These are phyloP conservation scores for Albizia julibrissin DNA, from an alignment of 306 rosid genomes.

Conservation along the genomic window DNA sequence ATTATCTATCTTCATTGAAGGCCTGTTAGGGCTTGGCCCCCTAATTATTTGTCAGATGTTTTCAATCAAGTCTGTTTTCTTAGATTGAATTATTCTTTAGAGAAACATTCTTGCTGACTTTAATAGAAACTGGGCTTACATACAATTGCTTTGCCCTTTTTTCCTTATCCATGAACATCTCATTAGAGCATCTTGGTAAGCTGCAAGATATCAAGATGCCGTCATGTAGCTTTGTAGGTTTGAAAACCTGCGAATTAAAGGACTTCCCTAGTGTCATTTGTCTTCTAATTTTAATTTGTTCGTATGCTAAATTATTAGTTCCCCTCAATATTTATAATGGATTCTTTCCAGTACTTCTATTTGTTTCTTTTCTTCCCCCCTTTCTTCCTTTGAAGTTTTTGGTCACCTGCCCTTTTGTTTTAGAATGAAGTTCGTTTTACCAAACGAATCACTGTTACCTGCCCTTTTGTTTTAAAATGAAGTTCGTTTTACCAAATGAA, in stretches of 20 bases:
- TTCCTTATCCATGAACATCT: background rate
- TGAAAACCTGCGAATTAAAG: background rate
- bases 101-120: background rate
- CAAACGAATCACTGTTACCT: background rate
- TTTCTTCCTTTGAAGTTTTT: background rate
- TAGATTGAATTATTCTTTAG: background rate
- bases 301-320: background rate
- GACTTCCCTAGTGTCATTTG: background rate
- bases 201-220: background rate
- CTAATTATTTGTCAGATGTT: background rate
- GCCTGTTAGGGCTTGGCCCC: background rate
- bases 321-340: slow-evolving; percentile 1
- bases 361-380: background rate
- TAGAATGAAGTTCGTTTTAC: background rate
- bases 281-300: background rate
- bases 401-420: background rate
- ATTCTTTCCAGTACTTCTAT: background rate
- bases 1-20: background rate
- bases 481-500: background rate
- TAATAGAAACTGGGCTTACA: background rate
- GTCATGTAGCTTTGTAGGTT: background rate
- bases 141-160: background rate
- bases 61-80: background rate
- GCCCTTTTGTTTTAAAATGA: too few species aligned
- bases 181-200: background rate